Conservation (phyloP, 345 rosid species). For the Gossypium mustelinum region DNA sequence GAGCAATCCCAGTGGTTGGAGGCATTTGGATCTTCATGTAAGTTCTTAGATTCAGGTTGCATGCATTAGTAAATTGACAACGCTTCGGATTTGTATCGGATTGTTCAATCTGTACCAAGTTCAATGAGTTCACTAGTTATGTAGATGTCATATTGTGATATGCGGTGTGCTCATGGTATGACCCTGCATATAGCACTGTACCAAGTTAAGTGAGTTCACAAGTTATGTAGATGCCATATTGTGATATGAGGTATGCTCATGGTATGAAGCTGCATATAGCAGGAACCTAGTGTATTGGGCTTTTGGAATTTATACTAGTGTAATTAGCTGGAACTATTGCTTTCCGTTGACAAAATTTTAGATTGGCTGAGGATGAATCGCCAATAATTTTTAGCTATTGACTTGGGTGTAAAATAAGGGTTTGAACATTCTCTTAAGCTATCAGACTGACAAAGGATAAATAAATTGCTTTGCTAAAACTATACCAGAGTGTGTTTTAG, state of each 20-base stretch:
- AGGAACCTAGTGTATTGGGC: neutral
- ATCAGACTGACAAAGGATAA: neutral
- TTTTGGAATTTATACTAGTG: neutral
- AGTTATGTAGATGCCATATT: neutral
- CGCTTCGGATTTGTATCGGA: neutral
- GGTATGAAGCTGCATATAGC: neutral
- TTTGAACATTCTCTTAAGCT: neutral
- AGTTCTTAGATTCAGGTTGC: slow-evolving; percentile 26
- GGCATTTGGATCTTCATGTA: slow-evolving; percentile 82
- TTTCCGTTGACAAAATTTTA: neutral
- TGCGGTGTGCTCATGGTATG: neutral
- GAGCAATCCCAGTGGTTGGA: slow-evolving; percentile 73
- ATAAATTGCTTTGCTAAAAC: no score
- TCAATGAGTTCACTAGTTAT: neutral
- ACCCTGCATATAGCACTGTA: neutral
- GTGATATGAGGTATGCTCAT: neutral
- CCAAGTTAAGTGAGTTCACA: neutral
- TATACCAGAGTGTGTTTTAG: neutral
- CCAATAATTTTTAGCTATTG: neutral
- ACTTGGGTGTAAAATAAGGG: neutral
- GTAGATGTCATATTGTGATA: neutral
- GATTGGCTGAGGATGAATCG: neutral
- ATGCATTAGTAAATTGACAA: neutral
- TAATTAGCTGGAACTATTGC: neutral
- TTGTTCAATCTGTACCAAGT: neutral